Base-by-base conservation (phyloP, 768 basidiomycete genomes). In the Suillus subalutaceus region DNA sequence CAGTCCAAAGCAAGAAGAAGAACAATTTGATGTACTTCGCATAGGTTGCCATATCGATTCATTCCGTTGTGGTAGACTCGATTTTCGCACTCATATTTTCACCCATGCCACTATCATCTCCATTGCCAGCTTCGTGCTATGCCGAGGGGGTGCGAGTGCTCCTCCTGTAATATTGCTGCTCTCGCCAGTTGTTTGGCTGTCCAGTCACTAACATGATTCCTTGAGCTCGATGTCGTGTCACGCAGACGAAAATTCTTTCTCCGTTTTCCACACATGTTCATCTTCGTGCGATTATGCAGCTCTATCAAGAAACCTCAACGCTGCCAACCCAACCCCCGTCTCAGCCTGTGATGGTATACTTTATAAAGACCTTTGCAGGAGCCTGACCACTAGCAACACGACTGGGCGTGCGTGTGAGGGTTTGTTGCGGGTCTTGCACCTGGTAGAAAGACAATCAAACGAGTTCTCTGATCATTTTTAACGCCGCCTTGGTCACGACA, bases 1-100 rank as follows among this genome's bases (percentile, higher is more conserved):
- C 79, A 98, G 91, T 99, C 65, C 97, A 99, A 86, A 94, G 94
- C 80, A 96, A 98, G 90, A 99, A 99, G 89, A 99, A 99, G 88
- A 99, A 99, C 75, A 90, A 94, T 74, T 89, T 98, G 75, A 89
- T 94, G 87, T 95, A 95, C 82, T 95, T 94, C 78, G 93, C 93
- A 59, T 95, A 91, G 81, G 16, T 41, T 10, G 40, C 26, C 4
- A 10, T 41, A 30, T 40, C 26, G 6, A 41, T 60, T 18, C 40
- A 30, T 60, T 30, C 26, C 12, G 18, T 69, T 66, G 50, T 57
- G 55, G 8, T 60, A 32, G 15, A 41, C 26, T 64, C 30, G 53
- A 41, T 59, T n/a, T 41, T 40, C 60, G 30, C 57, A 37, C 23
- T 23, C 35, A 35, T 4, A 59, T 62, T 43, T 58, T 38, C 55